Base-by-base conservation (phyloP, 441 rosid genomes). In the Populus hybrid region DNA sequence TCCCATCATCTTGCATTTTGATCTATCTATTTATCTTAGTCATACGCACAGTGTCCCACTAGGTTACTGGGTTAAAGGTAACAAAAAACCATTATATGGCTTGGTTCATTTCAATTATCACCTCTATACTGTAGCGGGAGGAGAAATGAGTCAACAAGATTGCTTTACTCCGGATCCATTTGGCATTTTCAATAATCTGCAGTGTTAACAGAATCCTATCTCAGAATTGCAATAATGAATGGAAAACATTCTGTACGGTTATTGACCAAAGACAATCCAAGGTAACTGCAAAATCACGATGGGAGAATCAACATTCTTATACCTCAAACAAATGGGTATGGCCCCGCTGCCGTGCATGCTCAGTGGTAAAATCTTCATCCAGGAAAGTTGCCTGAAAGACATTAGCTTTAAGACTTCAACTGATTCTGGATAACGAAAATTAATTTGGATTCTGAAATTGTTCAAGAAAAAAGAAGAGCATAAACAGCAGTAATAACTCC, bases 71-170 rank as follows among this genome's bases (percentile, higher is more conserved):
- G 35, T 32, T 73, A 57, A 59, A 73, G 40, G n/a, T 10, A 10
- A 73, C 7, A 8, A 21, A 73, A 2, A 20, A 20, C 11, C 1
- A 70, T 18, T 20, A 2, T 12, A 24, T 20, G 26, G 46, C 18
- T 72, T 11, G 23, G 72, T 79, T 83, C 69, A 78, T 75, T 74
- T 71, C 2, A 63, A 63, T 1, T 14, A 75, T 85, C 69, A 95
- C 98, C 99, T 95, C 98, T 40, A 93, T 14, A 66, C 78, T 86
- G 87, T 95, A 93, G 70, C 98, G 98, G 57, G 97, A 86, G 59
- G 98, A 95, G 85, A 95, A 95, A 84, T 93, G 98, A 42, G 98
- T 95, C 84, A 95, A 74, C 63, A 95, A 63, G 35, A 92, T 86
- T 23, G 97, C 81, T 85, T 91, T 89, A 84, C 81, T 95, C 76